Conservation (phyloP, 768 basidiomycete genomes). For the Tephrocybe sp. region DNA sequence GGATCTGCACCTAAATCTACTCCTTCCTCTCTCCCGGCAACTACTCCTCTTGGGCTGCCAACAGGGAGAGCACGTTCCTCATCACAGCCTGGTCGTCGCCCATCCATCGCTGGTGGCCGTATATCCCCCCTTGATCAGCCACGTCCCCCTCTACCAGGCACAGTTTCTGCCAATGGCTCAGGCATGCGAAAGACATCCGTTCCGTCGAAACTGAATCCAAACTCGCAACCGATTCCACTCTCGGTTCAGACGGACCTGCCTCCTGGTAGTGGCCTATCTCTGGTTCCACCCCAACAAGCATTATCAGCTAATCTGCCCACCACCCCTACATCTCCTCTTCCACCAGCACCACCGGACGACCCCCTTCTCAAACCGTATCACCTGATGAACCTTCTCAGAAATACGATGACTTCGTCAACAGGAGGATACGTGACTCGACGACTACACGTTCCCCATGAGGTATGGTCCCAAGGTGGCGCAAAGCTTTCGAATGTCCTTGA, state of each 20-base stretch:
- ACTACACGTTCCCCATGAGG: constrained; percentile 83
- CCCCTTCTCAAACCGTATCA: constrained; percentile 84
- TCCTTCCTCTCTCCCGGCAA: constrained; percentile 40
- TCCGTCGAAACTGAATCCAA: constrained; percentile 56
- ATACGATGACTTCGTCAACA: constrained; percentile 73
- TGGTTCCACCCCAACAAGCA: constrained; percentile 40
- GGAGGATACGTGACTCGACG: constrained; percentile 89
- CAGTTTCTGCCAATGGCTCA: constrained; percentile 35
- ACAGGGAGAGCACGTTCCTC: constrained; percentile 60
- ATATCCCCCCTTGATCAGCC: constrained; percentile 50
- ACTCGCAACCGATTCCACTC: constrained; percentile 43
- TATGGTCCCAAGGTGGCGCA: constrained; percentile 89
- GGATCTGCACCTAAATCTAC: constrained; percentile 37
- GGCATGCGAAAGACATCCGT: constrained; percentile 57
- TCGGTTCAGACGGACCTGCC: constrained; percentile 48
- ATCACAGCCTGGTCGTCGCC: constrained; percentile 75
- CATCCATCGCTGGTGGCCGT: constrained; percentile 51
- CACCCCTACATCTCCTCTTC: constrained; percentile 77
- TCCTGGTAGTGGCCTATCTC: constrained; percentile 24
- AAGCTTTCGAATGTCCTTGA: constrained; percentile 80
- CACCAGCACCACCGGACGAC: constrained; percentile 68
- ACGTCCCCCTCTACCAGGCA: constrained; percentile 47
- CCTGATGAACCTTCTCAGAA: constrained; percentile 79
- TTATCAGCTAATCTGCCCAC: constrained; percentile 60
- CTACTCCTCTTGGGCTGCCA: constrained; percentile 30